Evolutionary conservation across 1,284 basidiomycete species (phyloP), one percentile per base, ranked within the genome.

Genomic region (Marasmius tenuissimus): DNA sequence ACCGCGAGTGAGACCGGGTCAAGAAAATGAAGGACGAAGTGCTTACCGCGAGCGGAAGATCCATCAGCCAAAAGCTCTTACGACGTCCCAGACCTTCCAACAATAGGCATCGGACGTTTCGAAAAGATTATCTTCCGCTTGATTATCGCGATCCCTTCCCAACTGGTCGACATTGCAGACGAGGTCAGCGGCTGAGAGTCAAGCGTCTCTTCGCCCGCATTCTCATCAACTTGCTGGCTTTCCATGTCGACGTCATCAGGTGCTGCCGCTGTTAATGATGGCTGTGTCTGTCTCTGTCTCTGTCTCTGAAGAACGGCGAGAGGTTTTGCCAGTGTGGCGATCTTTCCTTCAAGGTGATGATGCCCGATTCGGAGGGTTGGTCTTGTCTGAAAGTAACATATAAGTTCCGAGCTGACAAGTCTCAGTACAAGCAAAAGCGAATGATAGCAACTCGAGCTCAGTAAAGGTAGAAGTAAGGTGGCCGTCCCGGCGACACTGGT

Each of bases 301-400:
- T 54, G 34, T 18, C 14, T 54, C 34, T 27, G 50, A 27, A 66
- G 58, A 5, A 65, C 58, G 33, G 65, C 94, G 50, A 93, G 81
- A 0, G 93, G 93, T 70, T 92, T 94, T 0, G 88, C 74, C 10
- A 97, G 81, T 48, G 79, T 83, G 40, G 87, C 83, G 60, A 97
- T 81, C 70, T 92, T 94, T 53, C 95, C 95, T 71, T 97, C 95
- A 0, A 97, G 85, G 16, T 94, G 79, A 70, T 97, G 93, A 73
- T 96, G 89, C 7, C 94, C 94, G 61, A 97, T 90, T 63, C 84
- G 78, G 4, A 97, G 80, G 0, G 88, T 93, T 0, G 93, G 88
- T 68, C 90, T 91, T 65, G 87, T 87, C 89, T 93, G 38, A 35
- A 16, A 10, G 37, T 34, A 14, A 20, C 14, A 11, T 4, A 67